phyloP scores from a whole-genome alignment of 345 rosid species.

The Hypericum perforatum region DNA sequence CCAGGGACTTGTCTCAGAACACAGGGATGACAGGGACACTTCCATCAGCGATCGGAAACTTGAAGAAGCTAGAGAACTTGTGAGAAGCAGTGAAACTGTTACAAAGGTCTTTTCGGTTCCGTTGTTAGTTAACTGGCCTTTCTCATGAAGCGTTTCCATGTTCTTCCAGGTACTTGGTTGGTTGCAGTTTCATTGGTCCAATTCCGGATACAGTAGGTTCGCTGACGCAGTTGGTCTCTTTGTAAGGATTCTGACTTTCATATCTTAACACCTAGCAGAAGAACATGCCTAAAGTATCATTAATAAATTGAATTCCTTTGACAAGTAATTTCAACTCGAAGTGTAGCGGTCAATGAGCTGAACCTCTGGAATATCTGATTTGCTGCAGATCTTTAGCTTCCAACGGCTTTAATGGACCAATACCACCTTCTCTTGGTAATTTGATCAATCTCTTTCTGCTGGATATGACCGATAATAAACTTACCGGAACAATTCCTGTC shows the following conservation, averaged over 20 bases:
- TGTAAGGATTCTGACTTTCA: conserved; percentile 13
- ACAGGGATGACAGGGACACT: conserved; percentile 3
- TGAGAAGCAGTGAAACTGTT: too few species aligned
- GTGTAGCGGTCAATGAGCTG: too few species aligned
- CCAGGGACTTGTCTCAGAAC: conserved; percentile 7
- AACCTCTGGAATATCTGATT: too few species aligned
- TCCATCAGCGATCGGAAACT: conserved; percentile 6
- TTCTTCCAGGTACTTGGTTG: conserved; percentile 1
- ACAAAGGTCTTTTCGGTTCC: not conserved
- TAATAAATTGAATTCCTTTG: too few species aligned
- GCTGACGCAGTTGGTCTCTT: not conserved
- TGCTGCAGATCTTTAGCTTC: conserved; percentile 60
- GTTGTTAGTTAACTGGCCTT: not conserved
- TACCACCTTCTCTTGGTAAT: conserved; percentile 72
- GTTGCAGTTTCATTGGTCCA: conserved; percentile 3
- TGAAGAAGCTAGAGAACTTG: not conserved
- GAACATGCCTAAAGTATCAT: too few species aligned
- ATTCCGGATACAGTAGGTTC: conserved; percentile 9
- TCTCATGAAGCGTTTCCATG: not conserved
- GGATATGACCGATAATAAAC: conserved; percentile 71
- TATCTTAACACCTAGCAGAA: not conserved
- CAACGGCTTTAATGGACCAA: conserved; percentile 54
- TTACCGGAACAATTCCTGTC: conserved; percentile 65
- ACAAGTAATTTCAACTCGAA: too few species aligned
- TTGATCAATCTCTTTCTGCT: conserved; percentile 64